A percentile compares a stretch with the other conserved stretches of the same genome.
Conservation (phyloP, 2,329 filamentous ascomycete species). For the Aspergillus niger region DNA sequence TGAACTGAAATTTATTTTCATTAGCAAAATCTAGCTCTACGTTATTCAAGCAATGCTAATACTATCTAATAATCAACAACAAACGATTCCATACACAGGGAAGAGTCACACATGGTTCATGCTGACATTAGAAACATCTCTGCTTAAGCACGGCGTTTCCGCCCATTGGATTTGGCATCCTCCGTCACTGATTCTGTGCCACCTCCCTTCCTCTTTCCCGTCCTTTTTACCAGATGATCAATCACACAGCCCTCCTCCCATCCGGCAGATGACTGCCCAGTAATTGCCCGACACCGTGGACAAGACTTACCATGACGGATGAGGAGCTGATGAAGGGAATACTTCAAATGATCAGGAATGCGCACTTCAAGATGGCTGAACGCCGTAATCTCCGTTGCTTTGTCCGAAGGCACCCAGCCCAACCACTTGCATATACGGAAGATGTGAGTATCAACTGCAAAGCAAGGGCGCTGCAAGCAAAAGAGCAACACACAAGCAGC, state of each 20-base stretch:
- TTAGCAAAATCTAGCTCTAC: no score
- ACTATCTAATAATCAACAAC: no score
- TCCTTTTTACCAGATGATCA: conserved; percentile 62
- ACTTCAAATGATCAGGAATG: conserved; percentile 65
- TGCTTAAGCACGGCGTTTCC: not conserved
- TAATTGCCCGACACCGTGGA: conserved; percentile 62
- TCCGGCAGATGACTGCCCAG: conserved; percentile 59
- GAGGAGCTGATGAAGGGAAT: conserved; percentile 62
- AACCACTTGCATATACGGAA: conserved; percentile 65
- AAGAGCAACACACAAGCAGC: conserved; percentile 66
- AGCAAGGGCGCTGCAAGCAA: conserved; percentile 63
- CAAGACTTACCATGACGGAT: conserved; percentile 65
- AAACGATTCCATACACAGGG: no score
- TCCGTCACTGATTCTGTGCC: not conserved
- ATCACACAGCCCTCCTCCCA: conserved; percentile 68
- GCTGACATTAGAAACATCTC: not conserved
- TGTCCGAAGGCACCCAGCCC: conserved; percentile 59
- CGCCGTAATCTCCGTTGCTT: conserved; percentile 50
- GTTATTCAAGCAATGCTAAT: no score
- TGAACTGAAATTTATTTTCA: no score
- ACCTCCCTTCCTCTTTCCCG: conserved; percentile 51
- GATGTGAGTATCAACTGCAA: conserved; percentile 68
- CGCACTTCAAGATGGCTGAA: conserved; percentile 63
- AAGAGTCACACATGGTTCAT: no score
- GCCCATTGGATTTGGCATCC: conserved; percentile 8